Conservation (phyloP, 2,329 filamentous ascomycete species). For the Pyrenochaeta sp. region DNA sequence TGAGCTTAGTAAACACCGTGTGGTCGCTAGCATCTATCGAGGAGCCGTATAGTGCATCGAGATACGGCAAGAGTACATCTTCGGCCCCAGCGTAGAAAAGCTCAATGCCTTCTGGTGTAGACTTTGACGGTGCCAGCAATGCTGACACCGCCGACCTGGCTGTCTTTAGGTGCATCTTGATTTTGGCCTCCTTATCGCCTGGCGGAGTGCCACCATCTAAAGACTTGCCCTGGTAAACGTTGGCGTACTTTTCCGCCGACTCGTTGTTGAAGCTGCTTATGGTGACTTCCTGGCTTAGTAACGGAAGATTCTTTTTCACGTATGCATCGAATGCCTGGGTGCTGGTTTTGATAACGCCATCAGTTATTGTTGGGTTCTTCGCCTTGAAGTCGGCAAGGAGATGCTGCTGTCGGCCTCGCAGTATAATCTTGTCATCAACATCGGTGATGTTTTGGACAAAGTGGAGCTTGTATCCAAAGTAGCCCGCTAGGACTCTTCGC, state of each 20-base stretch:
- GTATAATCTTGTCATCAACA: conserved; percentile 65
- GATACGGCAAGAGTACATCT: conserved; percentile 80
- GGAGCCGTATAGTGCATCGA: conserved; percentile 71
- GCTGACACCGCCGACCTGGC: conserved; percentile 63
- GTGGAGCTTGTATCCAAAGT: conserved; percentile 82
- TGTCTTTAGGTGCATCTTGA: conserved; percentile 86
- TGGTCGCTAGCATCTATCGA: conserved; percentile 68
- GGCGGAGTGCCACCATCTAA: conserved; percentile 63
- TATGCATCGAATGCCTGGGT: conserved; percentile 64
- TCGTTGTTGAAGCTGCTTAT: conserved; percentile 59
- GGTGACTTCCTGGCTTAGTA: conserved; percentile 55
- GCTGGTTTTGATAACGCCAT: conserved; percentile 59
- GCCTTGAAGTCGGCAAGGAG: conserved; percentile 75
- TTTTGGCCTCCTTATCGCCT: conserved; percentile 82
- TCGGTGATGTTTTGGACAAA: conserved; percentile 95
- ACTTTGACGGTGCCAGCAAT: conserved; percentile 47
- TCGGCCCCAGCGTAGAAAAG: conserved; percentile 67
- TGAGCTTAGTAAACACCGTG: conserved; percentile 86
- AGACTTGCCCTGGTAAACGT: conserved; percentile 63
- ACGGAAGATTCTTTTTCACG: conserved; percentile 72
- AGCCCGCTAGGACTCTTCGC: conserved; percentile 80
- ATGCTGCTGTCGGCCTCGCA: conserved; percentile 77
- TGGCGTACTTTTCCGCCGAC: conserved; percentile 61
- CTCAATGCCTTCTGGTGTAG: conserved; percentile 43
- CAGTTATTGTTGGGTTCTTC: conserved; percentile 54